Evolutionary conservation across 2,329 filamentous ascomycete genomes (phyloP), one percentile per base, ranked within the genome.

Genomic region (Penicillium polonicum): DNA sequence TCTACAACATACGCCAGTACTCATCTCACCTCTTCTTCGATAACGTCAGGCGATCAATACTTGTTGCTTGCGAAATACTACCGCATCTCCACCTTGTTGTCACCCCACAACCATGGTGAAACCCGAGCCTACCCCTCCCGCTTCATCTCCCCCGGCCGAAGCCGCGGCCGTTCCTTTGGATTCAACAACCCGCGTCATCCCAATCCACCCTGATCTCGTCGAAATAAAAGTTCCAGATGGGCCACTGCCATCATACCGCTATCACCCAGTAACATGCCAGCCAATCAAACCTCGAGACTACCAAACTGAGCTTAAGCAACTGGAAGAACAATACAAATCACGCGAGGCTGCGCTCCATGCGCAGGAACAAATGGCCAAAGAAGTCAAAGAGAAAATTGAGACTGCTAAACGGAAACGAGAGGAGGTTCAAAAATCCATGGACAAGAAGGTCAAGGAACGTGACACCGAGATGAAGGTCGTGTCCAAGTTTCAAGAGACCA

Each of bases 391-490:
- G 55, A 72, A 69, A 42, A 68, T 78, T 25, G 68, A 75, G 52
- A 72, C 74, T 35, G 66, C 69, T 4, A 71, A 74, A 35, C 70
- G 69, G 53, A 78, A 76, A 56, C 70, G 66, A 48, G 74, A 74
- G 39, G 67, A 74, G 46, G 65, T 77, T 0, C 75, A 77, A 55
- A 74, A 69, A 48, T 68, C 70, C 4, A 73, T 78, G 62, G 74
- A 78, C 53, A 76, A 76, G 62, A 78, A 78, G 60, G 68, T 70
- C 13, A 76, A 76, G 57, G 75, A 78, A 57, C 67, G 74, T 35
- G 73, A 78, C 52, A 76, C 69, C 5, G 76, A 78, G 61, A 68
- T 76, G 65, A 77, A 74, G 53, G 71, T 78, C 3, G 63, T 77
- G 2, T 73, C 72, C 46, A 78, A 78, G 52, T 76, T 72, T 44